Conservation (phyloP, 164 flowering plant species). For the Sextonia rubra region DNA sequence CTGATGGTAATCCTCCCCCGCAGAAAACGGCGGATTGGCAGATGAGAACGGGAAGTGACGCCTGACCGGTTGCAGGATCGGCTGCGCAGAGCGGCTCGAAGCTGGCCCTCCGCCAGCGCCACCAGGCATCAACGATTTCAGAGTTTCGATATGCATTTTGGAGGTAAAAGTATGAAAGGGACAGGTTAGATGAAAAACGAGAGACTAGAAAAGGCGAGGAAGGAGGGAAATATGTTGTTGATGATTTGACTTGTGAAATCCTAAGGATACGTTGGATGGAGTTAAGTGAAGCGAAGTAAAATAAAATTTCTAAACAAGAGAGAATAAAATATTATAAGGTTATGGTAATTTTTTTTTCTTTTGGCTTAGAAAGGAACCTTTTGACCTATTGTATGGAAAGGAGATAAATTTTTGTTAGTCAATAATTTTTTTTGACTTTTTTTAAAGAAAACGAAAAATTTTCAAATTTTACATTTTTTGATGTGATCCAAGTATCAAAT, state of each 20-base stretch:
- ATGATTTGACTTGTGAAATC: too few species aligned
- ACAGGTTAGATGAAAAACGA: constrained; percentile 1
- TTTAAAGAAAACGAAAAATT: too few species aligned
- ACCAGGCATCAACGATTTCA: constrained; percentile 38
- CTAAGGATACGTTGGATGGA: constrained; percentile 95
- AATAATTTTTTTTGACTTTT: too few species aligned
- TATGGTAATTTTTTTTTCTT: too few species aligned
- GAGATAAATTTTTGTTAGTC: too few species aligned
- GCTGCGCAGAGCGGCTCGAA: constrained; percentile 29
- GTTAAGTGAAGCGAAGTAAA: too few species aligned
- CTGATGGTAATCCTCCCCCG: constrained; percentile 29
- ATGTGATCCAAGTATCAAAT: too few species aligned
- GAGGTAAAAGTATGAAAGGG: constrained; percentile 4
- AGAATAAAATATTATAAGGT: too few species aligned
- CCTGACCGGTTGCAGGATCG: constrained; percentile 38
- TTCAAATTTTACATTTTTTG: too few species aligned
- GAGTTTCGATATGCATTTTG: background rate
- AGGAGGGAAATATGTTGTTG: constrained; percentile 71
- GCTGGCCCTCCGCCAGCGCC: constrained; percentile 33
- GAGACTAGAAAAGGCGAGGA: constrained; percentile 68
- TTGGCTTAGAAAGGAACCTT: too few species aligned
- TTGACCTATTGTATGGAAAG: too few species aligned
- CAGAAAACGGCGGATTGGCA: constrained; percentile 27
- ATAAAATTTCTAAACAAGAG: too few species aligned
- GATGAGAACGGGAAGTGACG: constrained; percentile 28